phyloP scores from a whole-genome alignment of 2,329 filamentous ascomycete species.

The Aaosphaeria pasadenensis region DNA sequence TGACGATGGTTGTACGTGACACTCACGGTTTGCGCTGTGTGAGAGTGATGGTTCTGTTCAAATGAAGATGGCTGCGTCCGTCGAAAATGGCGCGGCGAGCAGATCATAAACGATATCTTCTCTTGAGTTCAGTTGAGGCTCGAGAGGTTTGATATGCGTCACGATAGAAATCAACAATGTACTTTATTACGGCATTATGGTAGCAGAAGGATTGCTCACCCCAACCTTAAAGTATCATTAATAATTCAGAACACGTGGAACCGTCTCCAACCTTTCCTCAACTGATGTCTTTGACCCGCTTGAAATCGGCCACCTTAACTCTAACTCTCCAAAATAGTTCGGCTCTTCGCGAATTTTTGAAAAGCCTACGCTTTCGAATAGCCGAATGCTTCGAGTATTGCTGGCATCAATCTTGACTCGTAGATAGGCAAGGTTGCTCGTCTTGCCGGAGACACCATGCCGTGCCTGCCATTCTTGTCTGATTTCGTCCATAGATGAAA shows the following conservation, averaged over 20 bases:
- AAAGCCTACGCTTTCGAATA: constrained; percentile 64
- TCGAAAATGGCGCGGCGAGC: too few species aligned
- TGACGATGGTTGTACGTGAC: background rate
- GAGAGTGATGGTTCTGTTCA: background rate
- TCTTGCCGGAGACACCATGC: constrained; percentile 8
- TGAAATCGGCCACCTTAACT: constrained; percentile 45
- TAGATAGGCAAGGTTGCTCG: constrained; percentile 44
- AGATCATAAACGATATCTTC: too few species aligned
- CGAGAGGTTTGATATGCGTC: background rate
- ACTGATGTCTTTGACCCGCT: constrained; percentile 2
- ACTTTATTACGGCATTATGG: constrained; percentile 17
- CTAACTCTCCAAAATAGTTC: constrained; percentile 69
- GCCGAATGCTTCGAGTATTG: constrained; percentile 55
- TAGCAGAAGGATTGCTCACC: constrained; percentile 5
- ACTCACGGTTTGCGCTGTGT: background rate
- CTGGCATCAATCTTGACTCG: constrained; percentile 60
- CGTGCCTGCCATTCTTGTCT: constrained; percentile 52
- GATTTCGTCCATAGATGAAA: constrained; percentile 52
- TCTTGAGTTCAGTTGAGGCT: background rate
- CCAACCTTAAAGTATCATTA: constrained; percentile 1
- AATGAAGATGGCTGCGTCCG: too few species aligned
- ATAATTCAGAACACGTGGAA: constrained; percentile 4
- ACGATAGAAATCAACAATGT: constrained; percentile 18
- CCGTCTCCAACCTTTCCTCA: constrained; percentile 3
- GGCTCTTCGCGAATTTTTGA: constrained; percentile 45